phyloP scores from a whole-genome alignment of 306 rosid species.

The Vigna radiata region DNA sequence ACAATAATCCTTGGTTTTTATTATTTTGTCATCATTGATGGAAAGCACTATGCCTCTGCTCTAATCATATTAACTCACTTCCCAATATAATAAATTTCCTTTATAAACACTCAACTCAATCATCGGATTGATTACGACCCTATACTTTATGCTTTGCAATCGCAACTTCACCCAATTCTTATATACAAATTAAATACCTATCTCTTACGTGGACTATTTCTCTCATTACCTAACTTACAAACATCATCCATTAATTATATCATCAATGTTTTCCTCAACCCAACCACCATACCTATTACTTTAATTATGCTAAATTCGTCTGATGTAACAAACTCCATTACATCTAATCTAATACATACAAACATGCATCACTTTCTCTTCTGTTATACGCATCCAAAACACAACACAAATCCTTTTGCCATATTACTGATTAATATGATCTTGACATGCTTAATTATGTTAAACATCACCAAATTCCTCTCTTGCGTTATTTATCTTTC shows the following conservation, averaged over 20 bases:
- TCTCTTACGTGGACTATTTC: slow-evolving; percentile 22
- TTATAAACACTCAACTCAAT: slow-evolving; percentile 32
- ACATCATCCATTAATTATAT: slow-evolving; percentile 28
- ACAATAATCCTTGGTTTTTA: slow-evolving; percentile 11
- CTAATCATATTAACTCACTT: slow-evolving; percentile 19
- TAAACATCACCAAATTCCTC: neutral
- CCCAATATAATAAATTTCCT: slow-evolving; percentile 2
- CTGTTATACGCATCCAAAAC: neutral
- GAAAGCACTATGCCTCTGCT: slow-evolving; percentile 24
- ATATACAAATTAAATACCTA: neutral
- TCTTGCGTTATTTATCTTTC: neutral
- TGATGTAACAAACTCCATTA: slow-evolving; percentile 31
- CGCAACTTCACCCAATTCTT: neutral
- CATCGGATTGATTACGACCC: slow-evolving; percentile 21
- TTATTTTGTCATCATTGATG: slow-evolving; percentile 25
- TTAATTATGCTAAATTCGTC: slow-evolving; percentile 8
- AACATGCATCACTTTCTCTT: neutral
- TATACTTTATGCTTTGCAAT: slow-evolving; percentile 15
- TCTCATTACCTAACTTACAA: slow-evolving; percentile 43
- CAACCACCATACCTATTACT: slow-evolving; percentile 34
- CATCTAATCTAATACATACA: neutral
- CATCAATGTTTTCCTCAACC: slow-evolving; percentile 29
- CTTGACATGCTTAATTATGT: neutral
- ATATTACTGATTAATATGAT: no score
- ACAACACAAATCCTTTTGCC: neutral